Percentiles rank a stretch among this genome's conserved stretches.
These are phyloP conservation scores for Mycena citricolor DNA, from an alignment of 1,284 basidiomycete species.

Conservation along the genomic window DNA sequence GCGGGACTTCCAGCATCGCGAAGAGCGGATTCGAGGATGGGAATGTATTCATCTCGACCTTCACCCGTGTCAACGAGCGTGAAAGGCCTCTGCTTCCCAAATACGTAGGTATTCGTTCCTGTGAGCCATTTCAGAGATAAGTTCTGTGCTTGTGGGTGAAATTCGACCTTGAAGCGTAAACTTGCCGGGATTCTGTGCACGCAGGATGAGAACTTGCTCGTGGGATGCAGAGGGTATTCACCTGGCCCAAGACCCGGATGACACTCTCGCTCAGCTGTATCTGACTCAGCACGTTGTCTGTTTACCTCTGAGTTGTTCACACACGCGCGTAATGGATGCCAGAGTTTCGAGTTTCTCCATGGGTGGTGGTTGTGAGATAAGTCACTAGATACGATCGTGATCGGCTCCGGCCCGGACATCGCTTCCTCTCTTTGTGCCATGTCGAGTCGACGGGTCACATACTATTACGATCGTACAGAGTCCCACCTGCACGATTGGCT, in stretches of 20 bases:
- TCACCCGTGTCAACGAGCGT: slow-evolving; percentile 91
- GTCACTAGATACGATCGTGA: too few relatives aligned
- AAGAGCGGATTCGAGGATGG: slow-evolving; percentile 64
- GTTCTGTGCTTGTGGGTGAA: background rate
- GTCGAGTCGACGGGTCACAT: slow-evolving; percentile 59
- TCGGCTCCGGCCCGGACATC: slow-evolving; percentile 1
- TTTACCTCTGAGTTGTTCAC: slow-evolving; percentile 18
- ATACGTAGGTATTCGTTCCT: slow-evolving; percentile 93
- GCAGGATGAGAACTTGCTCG: slow-evolving; percentile 3
- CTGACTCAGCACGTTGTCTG: background rate
- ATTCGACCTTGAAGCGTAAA: slow-evolving; percentile 83
- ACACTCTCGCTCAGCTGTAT: slow-evolving; percentile 62
- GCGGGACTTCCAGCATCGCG: slow-evolving; percentile 33
- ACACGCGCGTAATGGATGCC: slow-evolving; percentile 52
- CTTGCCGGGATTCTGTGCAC: slow-evolving; percentile 78
- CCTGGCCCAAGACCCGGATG: slow-evolving; percentile 72
- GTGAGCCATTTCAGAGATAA: slow-evolving; percentile 1
- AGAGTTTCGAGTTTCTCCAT: slow-evolving; percentile 51
- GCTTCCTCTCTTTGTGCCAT: slow-evolving; percentile 32
- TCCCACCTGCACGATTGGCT: slow-evolving; percentile 1
- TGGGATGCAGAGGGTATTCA: slow-evolving; percentile 29
- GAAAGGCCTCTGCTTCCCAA: slow-evolving; percentile 69
- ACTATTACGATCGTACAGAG: slow-evolving; percentile 56
- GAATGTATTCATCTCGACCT: slow-evolving; percentile 68
- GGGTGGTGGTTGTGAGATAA: too few relatives aligned